Evolutionary conservation across 768 basidiomycete species (phyloP), one percentile per base, ranked within the genome.

Genomic region (Rhodotorula kratochvilovae): DNA sequence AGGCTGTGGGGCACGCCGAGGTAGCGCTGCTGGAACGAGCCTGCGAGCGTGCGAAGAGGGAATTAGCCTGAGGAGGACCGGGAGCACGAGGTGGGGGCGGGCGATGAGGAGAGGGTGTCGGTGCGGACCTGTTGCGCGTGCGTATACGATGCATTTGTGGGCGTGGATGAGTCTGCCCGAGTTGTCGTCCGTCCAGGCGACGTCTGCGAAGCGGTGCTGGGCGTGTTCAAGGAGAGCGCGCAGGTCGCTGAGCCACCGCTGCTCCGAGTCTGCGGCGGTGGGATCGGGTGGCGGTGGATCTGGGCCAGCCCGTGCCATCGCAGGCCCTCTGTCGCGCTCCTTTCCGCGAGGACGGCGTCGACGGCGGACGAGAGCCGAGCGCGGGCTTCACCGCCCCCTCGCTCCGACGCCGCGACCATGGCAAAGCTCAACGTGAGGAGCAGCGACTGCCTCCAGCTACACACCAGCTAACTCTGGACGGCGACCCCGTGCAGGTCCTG

Each of bases 181-280:
- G 4, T 77, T 82, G 0, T 79, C 79, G 29, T 88, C 83, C 79
- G 88, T 87, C 94, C 95, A 98, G n/a, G 91, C 87, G 61, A 98
- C 92, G 82, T 98, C 95, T n/a, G 90, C 89, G 78, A 93, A 98
- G 67, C 91, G 85, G 1, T 21, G 80, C 90, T 90, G n/a, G 5
- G 92, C 89, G 63, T 87, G 84, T 73, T 85, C 84, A 80, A 92
- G 94, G 51, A 97, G 85, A 12, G 83, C 77, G 67, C 87, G 85
- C 8, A 97, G 85, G 82, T 97, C 88, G n/a, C 80, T 79, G 76
- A 91, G 89, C 94, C 94, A 97, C 27, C 83, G 81, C 10, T 82
- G 77, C 51, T 73, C 55, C 2, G 67, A 69, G 45, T 5, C 5
- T 46, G 45, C 15, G 7, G 57, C 35, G 6, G 21, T 15, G 51